These are phyloP conservation scores for Colletotrichum tamarilloi DNA, from an alignment of 2,329 filamentous ascomycete species.

Conservation along the genomic window DNA sequence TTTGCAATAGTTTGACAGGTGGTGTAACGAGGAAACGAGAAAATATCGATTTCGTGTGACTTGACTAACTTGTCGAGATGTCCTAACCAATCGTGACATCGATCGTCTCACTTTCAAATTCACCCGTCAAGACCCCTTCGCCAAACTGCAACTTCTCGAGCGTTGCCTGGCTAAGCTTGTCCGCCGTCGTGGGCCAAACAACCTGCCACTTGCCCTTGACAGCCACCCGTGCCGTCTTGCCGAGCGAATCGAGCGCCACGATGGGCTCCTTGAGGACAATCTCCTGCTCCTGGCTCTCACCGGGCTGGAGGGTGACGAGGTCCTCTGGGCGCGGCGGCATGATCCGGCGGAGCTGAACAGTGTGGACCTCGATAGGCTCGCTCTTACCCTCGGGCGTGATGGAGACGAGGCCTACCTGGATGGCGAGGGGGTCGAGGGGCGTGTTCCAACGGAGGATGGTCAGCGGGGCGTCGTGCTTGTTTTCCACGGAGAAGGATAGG, in stretches of 20 bases:
- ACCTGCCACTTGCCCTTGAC: conserved; percentile 52
- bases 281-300: conserved; percentile 47
- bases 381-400: conserved; percentile 49
- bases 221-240: conserved; percentile 45
- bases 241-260: conserved; percentile 48
- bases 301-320: conserved; percentile 52
- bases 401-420: conserved; percentile 54
- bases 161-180: conserved; percentile 29
- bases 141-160: conserved; percentile 34
- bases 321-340: conserved; percentile 54
- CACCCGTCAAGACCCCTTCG: conserved; percentile 31
- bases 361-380: conserved; percentile 49
- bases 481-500: conserved; percentile 52
- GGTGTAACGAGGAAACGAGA: not conserved
- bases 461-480: conserved; percentile 50
- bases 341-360: conserved; percentile 50
- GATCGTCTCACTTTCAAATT: conserved; percentile 28
- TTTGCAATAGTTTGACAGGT: not conserved
- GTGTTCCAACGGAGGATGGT: conserved; percentile 57
- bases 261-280: conserved; percentile 50
- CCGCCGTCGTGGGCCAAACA: conserved; percentile 45
- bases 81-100: conserved; percentile 19
- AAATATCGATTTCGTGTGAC: not conserved
- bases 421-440: conserved; percentile 55
- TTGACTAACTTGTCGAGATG: not conserved